Conservation (phyloP, 768 basidiomycete genomes). For the Trametes sanguinea region DNA sequence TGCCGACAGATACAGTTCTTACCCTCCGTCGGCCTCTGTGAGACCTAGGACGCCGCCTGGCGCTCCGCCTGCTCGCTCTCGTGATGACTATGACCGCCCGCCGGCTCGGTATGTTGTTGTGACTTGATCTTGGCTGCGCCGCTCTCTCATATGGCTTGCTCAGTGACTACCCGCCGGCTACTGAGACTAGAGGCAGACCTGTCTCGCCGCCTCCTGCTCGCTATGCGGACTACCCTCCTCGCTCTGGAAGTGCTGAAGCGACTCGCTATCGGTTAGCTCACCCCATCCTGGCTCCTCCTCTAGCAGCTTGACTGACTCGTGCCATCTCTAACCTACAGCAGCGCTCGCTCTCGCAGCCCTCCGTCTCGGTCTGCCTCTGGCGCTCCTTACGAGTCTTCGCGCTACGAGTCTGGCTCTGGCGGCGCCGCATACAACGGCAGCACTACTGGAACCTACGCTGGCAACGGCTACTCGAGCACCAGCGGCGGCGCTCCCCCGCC, state of each 20-base stretch:
- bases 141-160: conserved; percentile 8
- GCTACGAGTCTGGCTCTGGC: conserved; percentile 40
- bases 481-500: conserved; percentile 35
- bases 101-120: conserved; percentile 50
- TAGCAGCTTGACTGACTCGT: conserved; percentile 1
- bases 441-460: conserved; percentile 39
- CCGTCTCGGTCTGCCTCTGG: conserved; percentile 48
- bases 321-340: conserved; percentile 26
- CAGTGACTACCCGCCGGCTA: conserved; percentile 61
- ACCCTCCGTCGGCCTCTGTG: conserved; percentile 50
- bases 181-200: conserved; percentile 51
- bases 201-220: conserved; percentile 47
- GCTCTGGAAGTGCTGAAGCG: conserved; percentile 40
- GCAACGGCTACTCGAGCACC: conserved; percentile 50
- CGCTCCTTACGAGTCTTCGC: conserved; percentile 50
- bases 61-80: conserved; percentile 50
- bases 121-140: conserved; percentile 3
- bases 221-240: conserved; percentile 44
- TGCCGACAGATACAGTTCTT: conserved; percentile 40
- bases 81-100: conserved; percentile 68
- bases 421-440: conserved; percentile 28
- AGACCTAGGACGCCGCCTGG: conserved; percentile 57
- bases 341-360: conserved; percentile 76
- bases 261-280: conserved; percentile 40
- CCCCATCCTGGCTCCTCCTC: background rate